Base-by-base conservation (phyloP, 2,329 filamentous ascomycete genomes). In the Ophiognomonia clavigignenti-juglandacearum region DNA sequence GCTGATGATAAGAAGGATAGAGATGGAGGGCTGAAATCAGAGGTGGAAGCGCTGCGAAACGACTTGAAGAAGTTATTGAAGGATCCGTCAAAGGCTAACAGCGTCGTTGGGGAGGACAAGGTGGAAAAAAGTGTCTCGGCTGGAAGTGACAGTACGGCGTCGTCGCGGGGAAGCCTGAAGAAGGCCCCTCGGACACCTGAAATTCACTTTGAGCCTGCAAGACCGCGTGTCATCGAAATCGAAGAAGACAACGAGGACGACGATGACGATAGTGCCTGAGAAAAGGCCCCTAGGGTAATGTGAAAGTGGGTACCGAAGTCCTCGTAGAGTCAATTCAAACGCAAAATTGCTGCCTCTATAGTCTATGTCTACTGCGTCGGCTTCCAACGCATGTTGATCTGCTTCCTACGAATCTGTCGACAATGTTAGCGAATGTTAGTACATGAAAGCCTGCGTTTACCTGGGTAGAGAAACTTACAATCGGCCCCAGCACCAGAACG, bases 401-500 rank as follows among this genome's bases (percentile, higher is more conserved):
- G 82, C 62, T 85, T 86, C 55, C 78, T 78, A 56, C 72, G 65
- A n/a, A 79, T 74, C 76, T 79, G 47, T 45, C 14, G 29, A 31
- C 18, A 5, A 37, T 1, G 40, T 77, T 61, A 74, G 68, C 48
- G 44, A 40, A 24, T n/a, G 13, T 36, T 19, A 47, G 32, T 34
- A 39, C 52, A 45, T 29, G n/a, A n/a, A n/a, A n/a, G n/a, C n/a
- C n/a, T n/a, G n/a, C n/a, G n/a, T n/a, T n/a, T n/a, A n/a, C n/a
- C n/a, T n/a, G n/a, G n/a, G n/a, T n/a, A n/a, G n/a, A n/a, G n/a
- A n/a, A n/a, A 74, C 86, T 73, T 75, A 96, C 93, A 80, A 97
- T 82, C 23, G 93, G 93, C 44, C 84, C 84, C 60, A 97, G 72
- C 47, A 88, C 78, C 54, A 83, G 65, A 14, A 96, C 92, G 38